Evolutionary conservation across 106 monocot species (phyloP), one percentile per base, ranked within the genome.

Genomic region (Vanilla planifolia): DNA sequence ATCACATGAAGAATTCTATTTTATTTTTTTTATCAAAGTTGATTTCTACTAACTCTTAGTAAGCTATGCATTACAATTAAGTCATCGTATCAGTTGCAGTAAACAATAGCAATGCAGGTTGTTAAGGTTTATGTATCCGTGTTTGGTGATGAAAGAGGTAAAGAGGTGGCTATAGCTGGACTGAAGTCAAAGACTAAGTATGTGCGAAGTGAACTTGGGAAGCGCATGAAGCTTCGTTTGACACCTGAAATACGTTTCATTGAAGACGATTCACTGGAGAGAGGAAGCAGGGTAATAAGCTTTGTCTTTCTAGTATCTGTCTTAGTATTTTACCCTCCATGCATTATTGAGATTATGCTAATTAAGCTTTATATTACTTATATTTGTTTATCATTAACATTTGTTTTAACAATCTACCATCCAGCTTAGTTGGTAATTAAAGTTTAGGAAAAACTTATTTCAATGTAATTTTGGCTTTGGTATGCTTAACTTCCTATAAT

Each of bases 71-170:
- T n/a, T n/a, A n/a, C n/a, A n/a, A n/a, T n/a, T n/a, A n/a, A n/a
- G n/a, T n/a, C n/a, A n/a, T n/a, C n/a, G n/a, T n/a, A n/a, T n/a
- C n/a, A n/a, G n/a, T n/a, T n/a, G n/a, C n/a, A n/a, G n/a, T n/a
- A n/a, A n/a, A n/a, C n/a, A n/a, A n/a, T n/a, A n/a, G n/a, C 53
- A 57, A 30, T 69, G 57, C 60, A 86, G 86, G 86, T 86, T 33
- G 86, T 86, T 39, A 86, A 86, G 65, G 86, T 86, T 8, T 86
- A 78, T 75, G 81, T 86, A 60, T 86, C 86, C 21, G 81, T 86
- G 8, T 86, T 86, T 72, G 86, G 86, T 57, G 86, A 86, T 70
- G 86, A 86, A 68, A 81, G 81, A 66, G 86, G 86, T 22, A 67
- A 69, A 55, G 78, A 81, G 48, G 77, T 81, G 47, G 86, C 86